Evolutionary conservation across 83 land plant genomes (phyloP), one percentile per base, ranked within the genome.

Genomic region (Diphasiastrum complanatum): DNA sequence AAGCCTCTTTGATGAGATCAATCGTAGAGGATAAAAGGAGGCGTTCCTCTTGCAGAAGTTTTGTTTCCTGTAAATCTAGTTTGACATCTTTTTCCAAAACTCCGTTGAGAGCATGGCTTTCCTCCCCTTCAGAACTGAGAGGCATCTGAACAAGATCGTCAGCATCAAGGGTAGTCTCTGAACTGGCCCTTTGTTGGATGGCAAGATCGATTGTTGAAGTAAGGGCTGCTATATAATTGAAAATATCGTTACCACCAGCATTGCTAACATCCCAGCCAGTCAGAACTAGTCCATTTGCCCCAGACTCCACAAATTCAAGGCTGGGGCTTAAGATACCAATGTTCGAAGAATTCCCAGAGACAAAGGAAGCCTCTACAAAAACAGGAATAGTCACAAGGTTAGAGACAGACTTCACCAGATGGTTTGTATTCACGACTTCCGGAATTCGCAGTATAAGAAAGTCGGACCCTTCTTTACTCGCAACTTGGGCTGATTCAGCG

Each of bases 381-480:
- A 89, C 68, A 12, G 99, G 99, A 54, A 89, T 72, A 60, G 79
- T 89, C 6, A 89, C 81, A 46, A 66, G 53, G 54, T 63, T 53
- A 47, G 63, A 66, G 4, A 86, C 62, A 43, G 67, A 67, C 5
- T 61, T 65, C 11, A 72, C 64, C 1, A 65, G 10, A 6, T 10
- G 61, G 33, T 54, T 68, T 24, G 25, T 60, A 34, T 60, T n/a
- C 16, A 58, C 51, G 33, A 22, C 41, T 10, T 28, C 68, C 19
- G 32, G 65, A 10, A 32, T 19, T 33, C 45, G 51, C 19, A 80
- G 72, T 29, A 95, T 64, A 16, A 95, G 73, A 49, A 89, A 76
- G 65, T 89, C 99, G 47, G 96, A 96, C 65, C 99, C 99, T 68
- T 95, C 99, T 36, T 61, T 75, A 19, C 89, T 74, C 60, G 96